Evolutionary conservation across 345 rosid species (phyloP).

Genomic region (Kandelia obovata): DNA sequence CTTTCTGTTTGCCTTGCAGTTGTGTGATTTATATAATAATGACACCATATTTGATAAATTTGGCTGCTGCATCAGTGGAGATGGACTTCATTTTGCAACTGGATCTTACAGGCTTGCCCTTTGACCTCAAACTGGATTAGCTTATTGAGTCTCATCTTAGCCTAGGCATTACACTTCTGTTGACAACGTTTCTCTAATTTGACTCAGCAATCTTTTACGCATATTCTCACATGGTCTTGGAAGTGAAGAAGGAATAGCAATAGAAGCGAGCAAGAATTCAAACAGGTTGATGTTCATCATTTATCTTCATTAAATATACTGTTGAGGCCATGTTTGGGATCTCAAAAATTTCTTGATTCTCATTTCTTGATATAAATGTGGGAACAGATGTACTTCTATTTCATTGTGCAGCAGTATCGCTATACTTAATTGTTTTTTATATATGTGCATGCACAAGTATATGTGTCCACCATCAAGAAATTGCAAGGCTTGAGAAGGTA

Average conservation of each 20-base stretch:
- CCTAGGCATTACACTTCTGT: conserved; percentile 2
- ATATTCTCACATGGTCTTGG: conserved; percentile 47
- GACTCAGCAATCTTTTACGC: conserved; percentile 48
- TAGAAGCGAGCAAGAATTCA: conserved; percentile 48
- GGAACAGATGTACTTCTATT: background rate
- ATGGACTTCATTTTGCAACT: conserved; percentile 57
- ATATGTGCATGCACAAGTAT: background rate
- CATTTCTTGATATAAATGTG: background rate
- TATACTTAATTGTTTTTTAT: background rate
- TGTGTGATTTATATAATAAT: conserved; percentile 52
- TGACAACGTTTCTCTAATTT: conserved; percentile 21
- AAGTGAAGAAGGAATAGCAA: conserved; percentile 40
- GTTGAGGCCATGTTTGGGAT: too few species aligned
- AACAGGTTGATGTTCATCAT: conserved; percentile 37
- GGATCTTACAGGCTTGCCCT: conserved; percentile 62
- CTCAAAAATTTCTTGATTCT: too few species aligned
- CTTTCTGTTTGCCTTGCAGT: conserved; percentile 37
- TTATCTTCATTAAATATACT: background rate
- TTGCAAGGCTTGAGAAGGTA: background rate
- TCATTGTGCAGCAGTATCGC: background rate
- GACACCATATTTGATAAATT: conserved; percentile 71
- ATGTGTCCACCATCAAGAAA: background rate
- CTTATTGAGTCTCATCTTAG: conserved; percentile 2
- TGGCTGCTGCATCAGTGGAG: conserved; percentile 60
- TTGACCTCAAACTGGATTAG: conserved; percentile 7